These are phyloP conservation scores for Populus tomentosa DNA, from an alignment of 441 rosid genomes.

Conservation along the genomic window DNA sequence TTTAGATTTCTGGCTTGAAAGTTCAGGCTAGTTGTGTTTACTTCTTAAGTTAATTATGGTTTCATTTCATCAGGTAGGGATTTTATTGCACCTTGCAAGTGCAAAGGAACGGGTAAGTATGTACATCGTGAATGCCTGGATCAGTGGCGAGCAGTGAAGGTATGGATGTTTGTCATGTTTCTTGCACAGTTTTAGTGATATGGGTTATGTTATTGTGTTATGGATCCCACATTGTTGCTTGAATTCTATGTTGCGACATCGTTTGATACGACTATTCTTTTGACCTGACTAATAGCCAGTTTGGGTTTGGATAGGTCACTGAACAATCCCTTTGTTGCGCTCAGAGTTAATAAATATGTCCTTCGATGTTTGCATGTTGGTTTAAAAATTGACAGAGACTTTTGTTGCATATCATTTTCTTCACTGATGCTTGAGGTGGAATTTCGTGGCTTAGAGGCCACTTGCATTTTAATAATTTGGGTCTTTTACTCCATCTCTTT, in stretches of 20 bases:
- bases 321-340: not conserved
- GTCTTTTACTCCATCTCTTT: not conserved
- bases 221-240: not conserved
- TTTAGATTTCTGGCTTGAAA: not conserved
- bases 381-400: not conserved
- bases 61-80: constrained; percentile 68
- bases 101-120: constrained; percentile 97
- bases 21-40: not conserved
- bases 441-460: not conserved
- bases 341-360: not conserved
- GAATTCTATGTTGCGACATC: not conserved
- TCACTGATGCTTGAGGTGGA: not conserved
- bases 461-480: not conserved
- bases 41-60: not conserved
- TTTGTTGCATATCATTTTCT: not conserved
- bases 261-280: not conserved
- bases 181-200: not conserved
- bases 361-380: not conserved
- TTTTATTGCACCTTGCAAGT: constrained; percentile 98
- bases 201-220: not conserved
- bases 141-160: constrained; percentile 97
- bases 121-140: constrained; percentile 98
- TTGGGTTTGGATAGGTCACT: not conserved
- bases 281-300: not conserved
- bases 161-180: constrained; percentile 18